Evolutionary conservation across 2,329 filamentous ascomycete species (phyloP).

Genomic region (Herpotrichia juniperi): DNA sequence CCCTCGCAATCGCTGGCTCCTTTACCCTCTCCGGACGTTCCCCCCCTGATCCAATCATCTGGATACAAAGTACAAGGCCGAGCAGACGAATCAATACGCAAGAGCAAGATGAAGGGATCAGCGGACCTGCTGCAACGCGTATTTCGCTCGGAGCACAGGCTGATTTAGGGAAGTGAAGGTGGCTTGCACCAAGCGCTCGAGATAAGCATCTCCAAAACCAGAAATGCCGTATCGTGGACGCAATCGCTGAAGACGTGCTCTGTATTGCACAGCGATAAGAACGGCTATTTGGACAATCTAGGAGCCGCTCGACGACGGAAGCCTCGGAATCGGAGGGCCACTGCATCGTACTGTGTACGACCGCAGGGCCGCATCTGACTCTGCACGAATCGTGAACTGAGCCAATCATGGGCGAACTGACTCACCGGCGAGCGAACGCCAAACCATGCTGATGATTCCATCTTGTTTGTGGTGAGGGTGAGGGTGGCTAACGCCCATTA

Average conservation of each 20-base stretch:
- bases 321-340: too few relatives aligned
- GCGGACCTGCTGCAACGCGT: neutral
- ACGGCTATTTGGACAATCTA: too few relatives aligned
- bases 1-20: conserved; percentile 7
- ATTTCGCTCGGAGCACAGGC: neutral
- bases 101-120: neutral
- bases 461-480: too few relatives aligned
- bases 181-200: neutral
- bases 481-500: too few relatives aligned
- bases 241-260: neutral
- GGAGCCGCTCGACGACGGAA: too few relatives aligned
- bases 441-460: too few relatives aligned
- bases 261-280: too few relatives aligned
- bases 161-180: neutral
- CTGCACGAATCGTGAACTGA: too few relatives aligned
- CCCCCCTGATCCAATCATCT: conserved; percentile 1
- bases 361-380: too few relatives aligned
- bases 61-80: neutral
- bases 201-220: neutral
- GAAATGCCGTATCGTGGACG: neutral
- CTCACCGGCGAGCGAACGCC: too few relatives aligned
- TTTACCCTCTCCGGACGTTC: neutral
- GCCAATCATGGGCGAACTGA: too few relatives aligned
- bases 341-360: too few relatives aligned
- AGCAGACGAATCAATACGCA: neutral